Evolutionary conservation across 257 asterid species (phyloP).

Genomic region (Euphrasia confusa): DNA sequence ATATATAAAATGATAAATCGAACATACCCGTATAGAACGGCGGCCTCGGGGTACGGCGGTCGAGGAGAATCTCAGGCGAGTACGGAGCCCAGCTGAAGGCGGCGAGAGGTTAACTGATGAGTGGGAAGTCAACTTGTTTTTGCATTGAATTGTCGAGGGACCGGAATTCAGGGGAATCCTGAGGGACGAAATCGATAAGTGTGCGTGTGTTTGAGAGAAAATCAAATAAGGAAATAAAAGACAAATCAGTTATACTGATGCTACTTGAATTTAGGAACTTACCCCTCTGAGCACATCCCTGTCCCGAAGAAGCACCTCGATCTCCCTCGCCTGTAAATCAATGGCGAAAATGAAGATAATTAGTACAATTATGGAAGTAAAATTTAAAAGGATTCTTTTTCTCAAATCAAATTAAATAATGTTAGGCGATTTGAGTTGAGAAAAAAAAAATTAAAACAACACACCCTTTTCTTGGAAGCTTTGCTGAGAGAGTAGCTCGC

Average conservation of each 20-base stretch:
- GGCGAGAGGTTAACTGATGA: conserved; percentile 24
- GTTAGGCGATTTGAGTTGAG: too few relatives aligned
- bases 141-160: conserved; percentile 6
- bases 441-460: not conserved
- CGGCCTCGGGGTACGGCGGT: conserved; percentile 22
- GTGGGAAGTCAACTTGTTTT: conserved; percentile 23
- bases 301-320: conserved; percentile 31
- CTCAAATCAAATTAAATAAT: not conserved
- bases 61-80: conserved; percentile 24
- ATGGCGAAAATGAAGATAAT: conserved; percentile 8
- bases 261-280: conserved; percentile 18
- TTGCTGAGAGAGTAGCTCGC: conserved; percentile 28
- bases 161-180: conserved; percentile 25
- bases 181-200: conserved; percentile 34
- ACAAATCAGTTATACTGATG: not conserved
- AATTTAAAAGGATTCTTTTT: not conserved
- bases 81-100: conserved; percentile 21
- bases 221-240: not conserved
- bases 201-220: too few relatives aligned
- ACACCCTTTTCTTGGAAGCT: conserved; percentile 40
- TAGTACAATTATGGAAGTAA: conserved; percentile 17
- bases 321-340: conserved; percentile 41
- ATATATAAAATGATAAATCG: not conserved
- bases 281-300: conserved; percentile 44
- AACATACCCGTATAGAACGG: conserved; percentile 48